Evolutionary conservation across 2,329 filamentous ascomycete species (phyloP).

Genomic region (Clarireedia hainanense): DNA sequence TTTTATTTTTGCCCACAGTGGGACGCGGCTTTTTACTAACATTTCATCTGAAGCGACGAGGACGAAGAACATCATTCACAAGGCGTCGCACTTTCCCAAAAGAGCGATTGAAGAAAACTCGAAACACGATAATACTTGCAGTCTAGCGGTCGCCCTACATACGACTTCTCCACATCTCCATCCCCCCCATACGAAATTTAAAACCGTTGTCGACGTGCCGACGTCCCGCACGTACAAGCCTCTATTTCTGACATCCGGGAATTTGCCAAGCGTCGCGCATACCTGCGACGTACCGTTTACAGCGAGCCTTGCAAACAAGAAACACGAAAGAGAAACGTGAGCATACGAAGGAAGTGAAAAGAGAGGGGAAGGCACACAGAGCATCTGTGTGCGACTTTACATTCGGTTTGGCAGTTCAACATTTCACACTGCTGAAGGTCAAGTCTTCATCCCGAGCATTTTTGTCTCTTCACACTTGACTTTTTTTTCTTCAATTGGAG

Average conservation of each 20-base stretch:
- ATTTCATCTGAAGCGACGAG: slow-evolving; percentile 17
- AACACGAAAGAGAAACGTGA: background rate
- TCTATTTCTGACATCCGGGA: slow-evolving; percentile 2
- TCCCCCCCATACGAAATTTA: background rate
- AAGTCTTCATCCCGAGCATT: background rate
- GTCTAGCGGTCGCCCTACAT: background rate
- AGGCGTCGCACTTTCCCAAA: slow-evolving; percentile 18
- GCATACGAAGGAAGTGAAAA: background rate
- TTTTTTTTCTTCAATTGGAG: background rate
- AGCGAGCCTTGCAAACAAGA: background rate
- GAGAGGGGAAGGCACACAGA: background rate
- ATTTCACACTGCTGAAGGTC: background rate
- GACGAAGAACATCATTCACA: slow-evolving; percentile 21
- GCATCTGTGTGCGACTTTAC: background rate
- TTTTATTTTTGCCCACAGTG: slow-evolving; percentile 1
- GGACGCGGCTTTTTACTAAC: slow-evolving; percentile 18
- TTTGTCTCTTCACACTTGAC: background rate
- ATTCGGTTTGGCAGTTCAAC: background rate
- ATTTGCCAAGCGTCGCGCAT: slow-evolving; percentile 4
- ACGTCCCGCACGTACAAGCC: background rate
- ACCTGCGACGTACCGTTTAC: background rate
- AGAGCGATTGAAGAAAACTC: background rate
- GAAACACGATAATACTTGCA: background rate
- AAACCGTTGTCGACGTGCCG: background rate
- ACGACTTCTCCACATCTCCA: background rate